A percentile compares a stretch with the other conserved stretches of the same genome.
Conservation (phyloP, 2,329 filamentous ascomycete species). For the Cladophialophora bantiana region DNA sequence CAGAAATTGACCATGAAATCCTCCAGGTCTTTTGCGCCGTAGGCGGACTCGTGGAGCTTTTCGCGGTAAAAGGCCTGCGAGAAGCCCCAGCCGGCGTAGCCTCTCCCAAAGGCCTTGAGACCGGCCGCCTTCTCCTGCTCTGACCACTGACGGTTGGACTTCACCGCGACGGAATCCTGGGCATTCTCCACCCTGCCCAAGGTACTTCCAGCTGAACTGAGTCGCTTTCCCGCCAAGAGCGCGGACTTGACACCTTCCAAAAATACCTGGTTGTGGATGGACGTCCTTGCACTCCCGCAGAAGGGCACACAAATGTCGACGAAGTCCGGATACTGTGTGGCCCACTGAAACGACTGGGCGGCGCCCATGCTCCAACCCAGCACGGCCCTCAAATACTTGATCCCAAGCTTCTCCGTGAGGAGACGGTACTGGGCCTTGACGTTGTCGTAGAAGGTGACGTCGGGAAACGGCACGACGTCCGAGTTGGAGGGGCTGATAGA, state of each 20-base stretch:
- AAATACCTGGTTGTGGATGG: conserved; percentile 72
- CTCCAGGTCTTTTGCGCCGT: conserved; percentile 70
- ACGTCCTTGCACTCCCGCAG: conserved; percentile 69
- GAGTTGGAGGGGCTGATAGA: conserved; percentile 71
- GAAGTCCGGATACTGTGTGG: conserved; percentile 67
- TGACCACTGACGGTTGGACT: conserved; percentile 54
- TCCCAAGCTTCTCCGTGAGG: conserved; percentile 67
- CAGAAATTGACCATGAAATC: conserved; percentile 78
- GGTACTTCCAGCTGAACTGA: conserved; percentile 59
- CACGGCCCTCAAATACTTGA: conserved; percentile 68
- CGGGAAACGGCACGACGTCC: conserved; percentile 64
- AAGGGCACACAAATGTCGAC: conserved; percentile 71
- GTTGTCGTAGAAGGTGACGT: conserved; percentile 72
- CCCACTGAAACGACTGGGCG: conserved; percentile 71
- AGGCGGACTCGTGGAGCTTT: conserved; percentile 65
- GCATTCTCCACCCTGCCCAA: conserved; percentile 51
- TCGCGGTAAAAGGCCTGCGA: conserved; percentile 79
- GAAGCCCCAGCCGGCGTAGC: conserved; percentile 81
- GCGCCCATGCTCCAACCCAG: conserved; percentile 76
- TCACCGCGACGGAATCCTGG: conserved; percentile 47
- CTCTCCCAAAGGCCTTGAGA: conserved; percentile 74
- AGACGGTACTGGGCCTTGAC: conserved; percentile 71
- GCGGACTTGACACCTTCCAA: conserved; percentile 69
- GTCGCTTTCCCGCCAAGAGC: conserved; percentile 64
- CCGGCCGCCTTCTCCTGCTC: conserved; percentile 62